phyloP scores from a whole-genome alignment of 805 yeast genomes.

The Saturnispora gosingensis region DNA sequence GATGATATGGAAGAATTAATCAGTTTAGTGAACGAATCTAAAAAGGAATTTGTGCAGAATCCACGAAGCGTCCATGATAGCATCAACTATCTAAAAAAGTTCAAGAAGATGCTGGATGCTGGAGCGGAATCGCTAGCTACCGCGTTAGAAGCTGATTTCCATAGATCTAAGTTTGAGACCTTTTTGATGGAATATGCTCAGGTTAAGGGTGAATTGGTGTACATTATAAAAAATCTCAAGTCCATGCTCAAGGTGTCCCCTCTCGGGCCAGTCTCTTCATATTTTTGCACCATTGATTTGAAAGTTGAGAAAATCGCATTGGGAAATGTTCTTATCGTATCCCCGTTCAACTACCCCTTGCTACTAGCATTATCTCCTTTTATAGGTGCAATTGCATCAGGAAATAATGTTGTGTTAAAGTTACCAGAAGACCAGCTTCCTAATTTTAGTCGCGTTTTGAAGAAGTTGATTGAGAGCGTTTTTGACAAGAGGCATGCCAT shows the following conservation, averaged over 20 bases:
- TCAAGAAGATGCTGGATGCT: not conserved
- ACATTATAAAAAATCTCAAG: slow-evolving; percentile 49
- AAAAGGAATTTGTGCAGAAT: no score
- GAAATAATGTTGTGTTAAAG: slow-evolving; percentile 71
- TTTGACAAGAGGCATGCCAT: slow-evolving; percentile 48
- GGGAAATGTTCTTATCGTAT: slow-evolving; percentile 65
- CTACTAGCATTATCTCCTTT: slow-evolving; percentile 55
- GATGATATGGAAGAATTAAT: no score
- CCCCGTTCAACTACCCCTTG: slow-evolving; percentile 79
- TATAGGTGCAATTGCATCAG: slow-evolving; percentile 75
- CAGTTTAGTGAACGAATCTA: no score
- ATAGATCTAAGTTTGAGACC: slow-evolving; percentile 57
- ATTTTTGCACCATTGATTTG: slow-evolving; percentile 18
- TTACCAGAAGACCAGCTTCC: slow-evolving; percentile 65
- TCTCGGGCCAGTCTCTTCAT: slow-evolving; percentile 30
- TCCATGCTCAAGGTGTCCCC: slow-evolving; percentile 50
- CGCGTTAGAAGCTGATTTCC: slow-evolving; percentile 60
- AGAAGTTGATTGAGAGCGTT: slow-evolving; percentile 43
- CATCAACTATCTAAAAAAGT: not conserved
- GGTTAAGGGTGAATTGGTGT: slow-evolving; percentile 44
- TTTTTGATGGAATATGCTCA: slow-evolving; percentile 46
- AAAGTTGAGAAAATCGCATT: slow-evolving; percentile 34
- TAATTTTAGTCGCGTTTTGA: slow-evolving; percentile 44
- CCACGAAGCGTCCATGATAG: slow-evolving; percentile 1
- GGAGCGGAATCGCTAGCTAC: slow-evolving; percentile 35